phyloP scores from a whole-genome alignment of 768 basidiomycete genomes.

The Strobilomyces confusus region DNA sequence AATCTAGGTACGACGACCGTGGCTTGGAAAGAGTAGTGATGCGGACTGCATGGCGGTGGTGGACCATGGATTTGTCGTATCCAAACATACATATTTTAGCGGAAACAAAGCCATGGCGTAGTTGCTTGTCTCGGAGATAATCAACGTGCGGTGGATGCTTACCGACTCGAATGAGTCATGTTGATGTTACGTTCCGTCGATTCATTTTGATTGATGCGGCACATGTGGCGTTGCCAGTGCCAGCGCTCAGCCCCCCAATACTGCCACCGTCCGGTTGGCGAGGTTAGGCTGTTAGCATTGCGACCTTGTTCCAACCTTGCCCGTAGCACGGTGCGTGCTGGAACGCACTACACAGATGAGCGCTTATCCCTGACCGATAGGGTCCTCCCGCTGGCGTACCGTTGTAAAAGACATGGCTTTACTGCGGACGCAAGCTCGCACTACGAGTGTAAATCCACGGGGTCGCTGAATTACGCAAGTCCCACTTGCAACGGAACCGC shows the following conservation, averaged over 20 bases:
- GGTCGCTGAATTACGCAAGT: background rate
- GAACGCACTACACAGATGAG: conserved; percentile 2
- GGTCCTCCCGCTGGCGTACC: background rate
- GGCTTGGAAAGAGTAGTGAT: conserved; percentile 24
- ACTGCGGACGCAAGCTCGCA: background rate
- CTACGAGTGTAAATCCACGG: background rate
- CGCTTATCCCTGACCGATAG: background rate
- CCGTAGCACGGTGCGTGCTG: conserved; percentile 12
- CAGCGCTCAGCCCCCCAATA: conserved; percentile 20
- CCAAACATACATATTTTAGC: background rate
- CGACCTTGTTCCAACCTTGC: conserved; percentile 24
- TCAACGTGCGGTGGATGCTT: background rate
- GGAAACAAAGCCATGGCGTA: background rate
- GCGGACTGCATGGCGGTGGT: conserved; percentile 4
- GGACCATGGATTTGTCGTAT: background rate
- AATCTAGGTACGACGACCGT: conserved; percentile 37
- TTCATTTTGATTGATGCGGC: conserved; percentile 23
- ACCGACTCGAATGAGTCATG: background rate
- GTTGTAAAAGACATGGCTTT: background rate
- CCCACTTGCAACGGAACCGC: background rate
- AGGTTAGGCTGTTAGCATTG: conserved; percentile 22
- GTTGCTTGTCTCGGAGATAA: background rate
- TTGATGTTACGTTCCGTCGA: conserved; percentile 1
- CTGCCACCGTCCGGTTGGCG: conserved; percentile 15
- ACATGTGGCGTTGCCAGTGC: conserved; percentile 17